phyloP scores from a whole-genome alignment of 2,329 filamentous ascomycete genomes.

The Exophiala aquamarina region DNA sequence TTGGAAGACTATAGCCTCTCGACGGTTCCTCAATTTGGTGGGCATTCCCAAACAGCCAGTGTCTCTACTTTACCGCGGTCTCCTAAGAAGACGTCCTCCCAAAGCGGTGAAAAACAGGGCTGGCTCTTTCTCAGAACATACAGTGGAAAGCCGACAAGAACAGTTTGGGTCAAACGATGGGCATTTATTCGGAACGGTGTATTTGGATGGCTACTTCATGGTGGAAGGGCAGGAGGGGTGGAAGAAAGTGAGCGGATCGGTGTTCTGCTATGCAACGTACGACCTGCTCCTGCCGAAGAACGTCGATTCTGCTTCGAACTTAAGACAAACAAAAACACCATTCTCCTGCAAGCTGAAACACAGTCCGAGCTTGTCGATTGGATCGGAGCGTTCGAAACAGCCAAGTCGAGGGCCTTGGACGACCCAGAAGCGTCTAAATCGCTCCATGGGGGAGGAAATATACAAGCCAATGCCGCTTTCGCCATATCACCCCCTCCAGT shows the following conservation, averaged over 20 bases:
- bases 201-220: constrained; percentile 90
- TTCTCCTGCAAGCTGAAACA: constrained; percentile 89
- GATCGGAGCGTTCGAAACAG: constrained; percentile 89
- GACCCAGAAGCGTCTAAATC: constrained; percentile 58
- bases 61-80: constrained; percentile 43
- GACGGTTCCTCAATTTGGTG: constrained; percentile 83
- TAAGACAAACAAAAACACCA: constrained; percentile 91
- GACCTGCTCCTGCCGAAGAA: constrained; percentile 88
- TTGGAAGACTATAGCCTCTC: constrained; percentile 89
- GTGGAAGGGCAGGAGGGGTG: constrained; percentile 75
- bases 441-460: constrained; percentile 49
- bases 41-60: constrained; percentile 60
- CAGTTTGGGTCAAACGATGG: constrained; percentile 89
- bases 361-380: constrained; percentile 91
- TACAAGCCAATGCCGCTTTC: constrained; percentile 69
- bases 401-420: constrained; percentile 89
- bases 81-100: constrained; percentile 53
- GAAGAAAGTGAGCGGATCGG: constrained; percentile 96
- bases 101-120: constrained; percentile 75
- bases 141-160: constrained; percentile 83
- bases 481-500: constrained; percentile 85
- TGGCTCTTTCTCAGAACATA: constrained; percentile 85
- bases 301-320: constrained; percentile 96
- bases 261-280: constrained; percentile 87
- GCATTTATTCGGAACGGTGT: constrained; percentile 95